These are phyloP conservation scores for Triglochin maritima DNA, from an alignment of 106 monocot species.

Conservation along the genomic window DNA sequence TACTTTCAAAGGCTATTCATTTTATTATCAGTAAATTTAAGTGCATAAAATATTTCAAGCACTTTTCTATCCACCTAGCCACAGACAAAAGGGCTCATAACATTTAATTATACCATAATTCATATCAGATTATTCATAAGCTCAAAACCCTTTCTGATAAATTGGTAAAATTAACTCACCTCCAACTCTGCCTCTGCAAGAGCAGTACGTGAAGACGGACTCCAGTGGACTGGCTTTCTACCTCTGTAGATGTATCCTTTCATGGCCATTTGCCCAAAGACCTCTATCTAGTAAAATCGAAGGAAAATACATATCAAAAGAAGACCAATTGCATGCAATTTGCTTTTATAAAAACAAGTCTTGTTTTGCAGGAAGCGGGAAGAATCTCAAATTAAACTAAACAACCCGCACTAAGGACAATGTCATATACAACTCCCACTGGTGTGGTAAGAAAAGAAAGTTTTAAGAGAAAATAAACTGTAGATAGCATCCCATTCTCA, in stretches of 20 bases:
- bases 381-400: too few species aligned
- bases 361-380: not conserved
- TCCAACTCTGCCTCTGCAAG: slow-evolving; percentile 98
- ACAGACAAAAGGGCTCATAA: too few species aligned
- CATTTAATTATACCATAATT: too few species aligned
- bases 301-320: not conserved
- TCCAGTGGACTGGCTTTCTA: slow-evolving; percentile 97
- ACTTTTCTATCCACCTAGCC: too few species aligned
- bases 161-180: slow-evolving; percentile 32
- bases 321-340: not conserved
- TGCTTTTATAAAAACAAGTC: slow-evolving; percentile 1
- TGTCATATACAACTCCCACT: too few species aligned
- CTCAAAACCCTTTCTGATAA: not conserved
- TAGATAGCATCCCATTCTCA: not conserved
- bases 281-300: slow-evolving; percentile 55
- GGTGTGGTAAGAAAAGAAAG: not conserved
- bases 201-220: slow-evolving; percentile 92
- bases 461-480: not conserved
- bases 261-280: slow-evolving; percentile 91
- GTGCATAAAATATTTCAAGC: too few species aligned
- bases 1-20: not conserved
- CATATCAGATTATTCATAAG: too few species aligned
- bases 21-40: too few species aligned
- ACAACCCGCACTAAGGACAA: too few species aligned
- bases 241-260: slow-evolving; percentile 90